Conservation (phyloP, 2,329 filamentous ascomycete species). For the Xylariaceae sp. region DNA sequence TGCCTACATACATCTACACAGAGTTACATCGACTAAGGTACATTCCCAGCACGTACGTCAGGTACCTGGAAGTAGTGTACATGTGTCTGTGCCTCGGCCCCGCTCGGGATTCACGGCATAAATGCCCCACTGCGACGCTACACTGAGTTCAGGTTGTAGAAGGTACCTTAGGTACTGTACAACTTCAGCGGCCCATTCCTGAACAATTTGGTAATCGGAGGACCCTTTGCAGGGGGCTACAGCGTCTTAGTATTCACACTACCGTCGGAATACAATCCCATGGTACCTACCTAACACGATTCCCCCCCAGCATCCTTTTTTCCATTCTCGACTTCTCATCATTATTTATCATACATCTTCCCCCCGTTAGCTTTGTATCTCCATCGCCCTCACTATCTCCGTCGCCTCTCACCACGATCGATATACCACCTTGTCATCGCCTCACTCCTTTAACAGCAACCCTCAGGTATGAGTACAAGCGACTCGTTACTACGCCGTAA, state of each 20-base stretch:
- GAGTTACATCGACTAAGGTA: neutral
- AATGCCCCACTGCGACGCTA: neutral
- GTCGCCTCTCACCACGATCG: conserved; percentile 31
- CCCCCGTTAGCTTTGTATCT: conserved; percentile 9
- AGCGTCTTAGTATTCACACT: too few species aligned
- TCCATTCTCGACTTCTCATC: conserved; percentile 29
- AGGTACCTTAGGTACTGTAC: neutral
- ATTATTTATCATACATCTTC: conserved; percentile 11
- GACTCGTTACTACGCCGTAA: conserved; percentile 26
- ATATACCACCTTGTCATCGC: conserved; percentile 21
- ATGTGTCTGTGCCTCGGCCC: neutral
- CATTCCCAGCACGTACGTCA: neutral
- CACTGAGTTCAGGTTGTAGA: neutral
- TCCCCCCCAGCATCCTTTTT: conserved; percentile 30
- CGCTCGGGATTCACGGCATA: neutral
- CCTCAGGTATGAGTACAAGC: conserved; percentile 22
- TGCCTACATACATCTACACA: neutral
- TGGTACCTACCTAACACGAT: neutral
- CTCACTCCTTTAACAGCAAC: conserved; percentile 12
- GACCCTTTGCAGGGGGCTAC: neutral
- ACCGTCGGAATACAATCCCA: neutral
- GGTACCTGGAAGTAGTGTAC: neutral
- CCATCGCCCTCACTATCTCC: conserved; percentile 16
- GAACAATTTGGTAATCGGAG: neutral
- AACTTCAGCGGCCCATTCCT: neutral